Evolutionary conservation across 2,329 filamentous ascomycete genomes (phyloP), one percentile per base, ranked within the genome.

Genomic region (Pyrenophora graminea): DNA sequence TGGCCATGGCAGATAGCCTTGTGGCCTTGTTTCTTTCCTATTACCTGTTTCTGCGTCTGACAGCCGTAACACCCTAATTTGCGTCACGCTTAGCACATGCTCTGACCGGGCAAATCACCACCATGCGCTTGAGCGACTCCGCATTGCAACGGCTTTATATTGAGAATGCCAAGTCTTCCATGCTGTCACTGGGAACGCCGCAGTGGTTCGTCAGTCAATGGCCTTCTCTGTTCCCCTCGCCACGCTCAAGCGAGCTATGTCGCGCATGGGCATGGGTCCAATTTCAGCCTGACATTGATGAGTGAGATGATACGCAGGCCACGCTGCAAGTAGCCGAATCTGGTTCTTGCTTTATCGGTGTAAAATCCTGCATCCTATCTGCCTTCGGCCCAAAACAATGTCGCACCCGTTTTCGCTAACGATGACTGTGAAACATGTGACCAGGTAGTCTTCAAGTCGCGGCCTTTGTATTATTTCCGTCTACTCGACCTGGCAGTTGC

Each of bases 161-260:
- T 37, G 27, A 30, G 34, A 21, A 3, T 30, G 30, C 44, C 44
- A 40, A 39, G 45, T 31, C 23, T 36, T 37, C 10, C 3, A 30
- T 13, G 30, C 40, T 27, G 32, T 23, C 18, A 15, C 27, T 39
- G 34, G 17, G 23, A 33, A 21, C 19, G 38, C 45, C 31, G 30
- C 38, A 37, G 17, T 21, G 7, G 15, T 30, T 30, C 15, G 31
- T 37, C 45, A 42, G 45, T 38, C 27, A 13, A 40, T 31, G 31
- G 43, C 3, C 19, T 31, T 37, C 44, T 18, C 39, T 31, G n/a
- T 19, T 15, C 32, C 32, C 30, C 33, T 48, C 38, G 33, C 44
- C 48, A 23, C 44, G 30, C 21, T 38, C 17, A 38, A 51, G 38
- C 48, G 33, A 43, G 39, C 44, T 32, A 52, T 52, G 44, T 52